phyloP scores from a whole-genome alignment of 1,139 yeast species.

The Suhomyces bolitotheri region DNA sequence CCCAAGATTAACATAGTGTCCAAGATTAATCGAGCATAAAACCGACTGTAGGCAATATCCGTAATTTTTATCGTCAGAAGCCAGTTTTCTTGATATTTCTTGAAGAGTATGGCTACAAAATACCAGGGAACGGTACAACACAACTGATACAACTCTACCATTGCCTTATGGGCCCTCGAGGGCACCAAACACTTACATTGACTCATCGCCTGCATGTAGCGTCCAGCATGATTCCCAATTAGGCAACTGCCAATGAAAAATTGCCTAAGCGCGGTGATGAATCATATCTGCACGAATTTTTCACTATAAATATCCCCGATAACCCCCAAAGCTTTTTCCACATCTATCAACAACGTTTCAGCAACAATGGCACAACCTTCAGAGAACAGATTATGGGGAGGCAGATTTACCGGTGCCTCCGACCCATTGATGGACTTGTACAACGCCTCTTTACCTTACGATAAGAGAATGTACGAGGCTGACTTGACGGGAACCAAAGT shows the following conservation, averaged over 20 bases:
- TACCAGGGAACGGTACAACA: no score
- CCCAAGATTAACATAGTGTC: no score
- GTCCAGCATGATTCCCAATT: slow-evolving; percentile 25
- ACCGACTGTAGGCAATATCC: no score
- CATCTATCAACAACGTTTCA: not conserved
- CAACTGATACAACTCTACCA: no score
- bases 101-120: no score
- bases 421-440: slow-evolving; percentile 97
- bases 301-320: slow-evolving; percentile 10
- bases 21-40: no score
- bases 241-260: slow-evolving; percentile 20
- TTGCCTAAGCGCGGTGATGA: slow-evolving; percentile 38
- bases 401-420: slow-evolving; percentile 94
- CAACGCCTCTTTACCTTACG: slow-evolving; percentile 96
- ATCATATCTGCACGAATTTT: slow-evolving; percentile 18
- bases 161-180: no score
- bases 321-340: slow-evolving; percentile 3
- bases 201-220: no score
- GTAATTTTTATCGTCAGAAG: no score
- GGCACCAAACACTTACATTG: no score
- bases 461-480: slow-evolving; percentile 89
- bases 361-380: slow-evolving; percentile 45
- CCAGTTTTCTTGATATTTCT: no score
- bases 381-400: slow-evolving; percentile 89
- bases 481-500: slow-evolving; percentile 93